These are phyloP conservation scores for Blastobotrys malaysiensis DNA, from an alignment of 1,139 yeast genomes.

Conservation along the genomic window DNA sequence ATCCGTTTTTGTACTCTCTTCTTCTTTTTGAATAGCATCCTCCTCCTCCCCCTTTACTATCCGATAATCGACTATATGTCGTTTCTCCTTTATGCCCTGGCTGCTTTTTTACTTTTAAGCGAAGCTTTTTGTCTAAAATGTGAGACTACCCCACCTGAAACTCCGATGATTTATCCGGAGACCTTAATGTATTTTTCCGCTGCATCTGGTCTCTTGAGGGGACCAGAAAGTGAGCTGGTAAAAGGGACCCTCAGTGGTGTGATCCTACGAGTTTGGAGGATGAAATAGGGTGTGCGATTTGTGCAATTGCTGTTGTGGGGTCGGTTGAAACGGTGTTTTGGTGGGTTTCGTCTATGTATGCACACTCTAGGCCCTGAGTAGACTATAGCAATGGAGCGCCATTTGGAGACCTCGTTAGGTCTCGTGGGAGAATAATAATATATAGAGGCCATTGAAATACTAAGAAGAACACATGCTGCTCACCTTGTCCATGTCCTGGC, in stretches of 20 bases:
- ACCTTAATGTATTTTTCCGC: not conserved
- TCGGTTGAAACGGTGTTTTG: too few relatives aligned
- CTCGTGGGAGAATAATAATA: too few relatives aligned
- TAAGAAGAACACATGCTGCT: not conserved
- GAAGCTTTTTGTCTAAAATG: not conserved
- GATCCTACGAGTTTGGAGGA: too few relatives aligned
- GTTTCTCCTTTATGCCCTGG: not conserved
- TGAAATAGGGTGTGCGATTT: too few relatives aligned
- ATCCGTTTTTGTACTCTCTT: not conserved
- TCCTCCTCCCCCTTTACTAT: not conserved
- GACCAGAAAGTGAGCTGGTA: too few relatives aligned
- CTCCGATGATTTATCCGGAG: not conserved
- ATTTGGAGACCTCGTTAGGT: too few relatives aligned
- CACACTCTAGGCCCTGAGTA: too few relatives aligned
- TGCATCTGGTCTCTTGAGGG: not conserved
- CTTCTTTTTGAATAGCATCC: not conserved
- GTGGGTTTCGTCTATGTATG: too few relatives aligned
- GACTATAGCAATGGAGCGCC: too few relatives aligned
- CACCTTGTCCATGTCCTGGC: not conserved
- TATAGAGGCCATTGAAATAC: too few relatives aligned
- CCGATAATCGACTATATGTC: not conserved
- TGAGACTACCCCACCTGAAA: not conserved
- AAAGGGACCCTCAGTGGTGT: too few relatives aligned
- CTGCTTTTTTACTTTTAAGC: not conserved
- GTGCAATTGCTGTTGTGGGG: too few relatives aligned